Evolutionary conservation across 1,284 basidiomycete species (phyloP).

Genomic region (Leccinum solheimii): DNA sequence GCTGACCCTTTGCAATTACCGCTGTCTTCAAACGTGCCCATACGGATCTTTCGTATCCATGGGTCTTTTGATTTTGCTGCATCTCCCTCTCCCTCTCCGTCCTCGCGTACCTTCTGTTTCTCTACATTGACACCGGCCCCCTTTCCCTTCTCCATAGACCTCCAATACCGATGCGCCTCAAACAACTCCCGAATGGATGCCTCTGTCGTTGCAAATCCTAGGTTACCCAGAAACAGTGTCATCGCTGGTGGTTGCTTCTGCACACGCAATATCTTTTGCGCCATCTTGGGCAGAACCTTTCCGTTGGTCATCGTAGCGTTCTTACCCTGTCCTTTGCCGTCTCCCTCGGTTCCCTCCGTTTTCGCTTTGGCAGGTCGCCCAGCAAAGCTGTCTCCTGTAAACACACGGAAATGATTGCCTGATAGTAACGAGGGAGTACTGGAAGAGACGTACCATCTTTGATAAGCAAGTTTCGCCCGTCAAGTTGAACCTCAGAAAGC

Average conservation of each 20-base stretch:
- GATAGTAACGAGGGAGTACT: conserved; percentile 13
- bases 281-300: conserved; percentile 65
- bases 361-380: conserved; percentile 53
- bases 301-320: conserved; percentile 27
- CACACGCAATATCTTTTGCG: conserved; percentile 75
- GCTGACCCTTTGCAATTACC: conserved; percentile 91
- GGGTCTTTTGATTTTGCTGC: conserved; percentile 38
- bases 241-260: conserved; percentile 85
- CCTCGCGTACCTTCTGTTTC: conserved; percentile 16
- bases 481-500: conserved; percentile 78
- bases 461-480: conserved; percentile 88
- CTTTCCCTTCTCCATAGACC: conserved; percentile 27
- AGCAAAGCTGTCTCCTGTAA: conserved; percentile 67
- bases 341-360: conserved; percentile 5
- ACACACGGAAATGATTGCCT: not conserved
- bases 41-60: conserved; percentile 86
- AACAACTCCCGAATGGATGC: conserved; percentile 72
- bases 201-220: conserved; percentile 85
- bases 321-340: conserved; percentile 27
- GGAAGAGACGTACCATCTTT: conserved; percentile 71
- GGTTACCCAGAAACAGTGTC: conserved; percentile 87
- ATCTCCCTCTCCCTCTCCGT: not conserved
- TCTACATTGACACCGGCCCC: conserved; percentile 26
- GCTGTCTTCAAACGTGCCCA: conserved; percentile 95
- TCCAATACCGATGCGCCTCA: conserved; percentile 54